phyloP scores from a whole-genome alignment of 75 land plant genomes.

The Gnetum montanum region DNA sequence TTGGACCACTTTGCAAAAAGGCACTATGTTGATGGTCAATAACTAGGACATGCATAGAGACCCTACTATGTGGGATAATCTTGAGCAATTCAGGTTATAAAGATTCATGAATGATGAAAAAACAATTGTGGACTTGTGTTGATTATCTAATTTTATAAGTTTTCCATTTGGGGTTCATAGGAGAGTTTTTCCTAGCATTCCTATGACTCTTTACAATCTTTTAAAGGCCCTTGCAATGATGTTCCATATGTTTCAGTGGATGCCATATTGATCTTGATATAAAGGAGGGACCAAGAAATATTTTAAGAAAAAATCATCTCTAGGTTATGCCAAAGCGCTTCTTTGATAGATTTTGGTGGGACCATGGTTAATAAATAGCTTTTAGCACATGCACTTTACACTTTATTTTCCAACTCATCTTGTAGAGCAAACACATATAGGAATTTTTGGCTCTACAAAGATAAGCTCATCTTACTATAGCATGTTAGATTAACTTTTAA shows the following conservation, averaged over 20 bases:
- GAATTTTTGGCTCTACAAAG: too few relatives aligned
- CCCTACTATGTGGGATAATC: background rate
- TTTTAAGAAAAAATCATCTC: background rate
- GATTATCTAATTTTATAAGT: background rate
- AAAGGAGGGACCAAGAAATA: background rate
- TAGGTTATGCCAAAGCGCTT: background rate
- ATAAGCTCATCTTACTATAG: too few relatives aligned
- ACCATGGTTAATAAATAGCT: too few relatives aligned
- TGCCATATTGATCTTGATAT: background rate
- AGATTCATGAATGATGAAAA: background rate
- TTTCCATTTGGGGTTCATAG: background rate
- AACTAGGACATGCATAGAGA: conserved; percentile 1
- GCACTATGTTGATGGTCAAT: background rate
- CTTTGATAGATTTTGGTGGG: too few relatives aligned
- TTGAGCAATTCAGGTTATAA: background rate
- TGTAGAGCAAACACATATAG: too few relatives aligned
- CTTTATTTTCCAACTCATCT: too few relatives aligned
- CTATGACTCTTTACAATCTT: background rate
- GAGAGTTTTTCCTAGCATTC: background rate
- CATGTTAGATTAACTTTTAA: too few relatives aligned
- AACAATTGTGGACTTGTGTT: background rate
- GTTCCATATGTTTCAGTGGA: background rate
- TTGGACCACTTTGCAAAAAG: background rate
- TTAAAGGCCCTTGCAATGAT: background rate
- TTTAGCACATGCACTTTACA: too few relatives aligned